phyloP scores from a whole-genome alignment of 2,329 filamentous ascomycete species.

The Penicillium sp. region DNA sequence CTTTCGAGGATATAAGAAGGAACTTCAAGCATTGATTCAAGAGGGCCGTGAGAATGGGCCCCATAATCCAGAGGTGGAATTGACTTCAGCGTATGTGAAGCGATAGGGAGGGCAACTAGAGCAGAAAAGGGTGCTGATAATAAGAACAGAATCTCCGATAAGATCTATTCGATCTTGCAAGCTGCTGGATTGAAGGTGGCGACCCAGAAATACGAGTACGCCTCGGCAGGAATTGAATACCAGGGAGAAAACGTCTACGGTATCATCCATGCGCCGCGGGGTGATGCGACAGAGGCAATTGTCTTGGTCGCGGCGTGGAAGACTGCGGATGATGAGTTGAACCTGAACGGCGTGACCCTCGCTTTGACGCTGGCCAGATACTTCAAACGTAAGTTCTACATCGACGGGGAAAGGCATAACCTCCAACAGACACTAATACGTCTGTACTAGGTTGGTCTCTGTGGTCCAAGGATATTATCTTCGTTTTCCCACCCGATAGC shows the following conservation, averaged over 20 bases:
- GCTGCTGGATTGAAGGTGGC: slow-evolving; percentile 84
- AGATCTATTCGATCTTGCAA: slow-evolving; percentile 73
- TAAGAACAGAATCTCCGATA: slow-evolving; percentile 60
- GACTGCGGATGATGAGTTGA: slow-evolving; percentile 76
- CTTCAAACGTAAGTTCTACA: slow-evolving; percentile 70
- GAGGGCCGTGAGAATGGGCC: slow-evolving; percentile 36
- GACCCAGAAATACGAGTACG: slow-evolving; percentile 84
- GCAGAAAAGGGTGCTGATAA: slow-evolving; percentile 23
- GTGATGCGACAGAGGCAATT: slow-evolving; percentile 95
- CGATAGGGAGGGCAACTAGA: neutral
- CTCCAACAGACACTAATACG: slow-evolving; percentile 21
- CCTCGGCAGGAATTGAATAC: slow-evolving; percentile 72
- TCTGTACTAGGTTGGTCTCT: slow-evolving; percentile 75
- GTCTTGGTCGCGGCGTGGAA: slow-evolving; percentile 88
- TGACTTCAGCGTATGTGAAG: slow-evolving; percentile 35
- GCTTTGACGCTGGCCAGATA: slow-evolving; percentile 87
- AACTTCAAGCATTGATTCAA: slow-evolving; percentile 63
- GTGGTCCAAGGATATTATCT: slow-evolving; percentile 98
- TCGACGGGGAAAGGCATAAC: neutral
- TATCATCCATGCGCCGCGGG: slow-evolving; percentile 87
- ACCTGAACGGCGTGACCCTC: slow-evolving; percentile 84
- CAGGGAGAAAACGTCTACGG: slow-evolving; percentile 90
- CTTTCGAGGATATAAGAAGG: slow-evolving; percentile 85
- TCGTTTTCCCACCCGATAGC: slow-evolving; percentile 86
- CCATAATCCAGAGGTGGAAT: slow-evolving; percentile 27